Conservation (phyloP, 139 green algal genomes). For the Dunaliella primolecta region DNA sequence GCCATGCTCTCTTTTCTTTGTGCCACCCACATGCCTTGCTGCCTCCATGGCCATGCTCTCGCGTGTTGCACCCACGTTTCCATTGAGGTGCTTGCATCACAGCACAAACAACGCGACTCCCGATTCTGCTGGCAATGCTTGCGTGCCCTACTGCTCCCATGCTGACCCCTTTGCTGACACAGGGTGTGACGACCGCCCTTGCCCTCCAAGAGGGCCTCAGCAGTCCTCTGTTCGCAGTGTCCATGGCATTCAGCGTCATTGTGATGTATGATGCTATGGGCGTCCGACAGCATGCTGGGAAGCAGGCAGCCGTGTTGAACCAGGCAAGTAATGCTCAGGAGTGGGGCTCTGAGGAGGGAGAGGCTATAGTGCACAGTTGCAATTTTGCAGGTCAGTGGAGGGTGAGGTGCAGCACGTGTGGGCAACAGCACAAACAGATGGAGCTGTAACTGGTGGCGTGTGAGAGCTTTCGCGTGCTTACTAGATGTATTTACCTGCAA, state of each 20-base stretch:
- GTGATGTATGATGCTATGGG: constrained; percentile 99
- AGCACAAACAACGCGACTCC: too few relatives aligned
- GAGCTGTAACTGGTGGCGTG: neutral
- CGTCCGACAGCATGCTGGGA: constrained; percentile 88
- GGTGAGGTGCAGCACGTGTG: neutral
- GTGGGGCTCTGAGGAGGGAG: neutral
- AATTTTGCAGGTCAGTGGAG: neutral
- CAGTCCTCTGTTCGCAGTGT: constrained; percentile 82
- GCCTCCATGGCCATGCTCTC: too few relatives aligned
- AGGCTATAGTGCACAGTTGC: neutral
- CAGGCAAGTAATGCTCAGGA: constrained; percentile 61
- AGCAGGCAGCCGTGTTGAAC: constrained; percentile 95
- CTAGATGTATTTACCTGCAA: neutral
- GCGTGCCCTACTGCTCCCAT: too few relatives aligned
- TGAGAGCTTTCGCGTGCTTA: neutral
- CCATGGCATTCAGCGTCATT: constrained; percentile 87
- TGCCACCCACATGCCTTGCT: constrained; percentile 1
- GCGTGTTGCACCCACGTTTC: too few relatives aligned
- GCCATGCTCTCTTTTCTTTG: too few relatives aligned
- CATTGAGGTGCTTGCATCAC: neutral
- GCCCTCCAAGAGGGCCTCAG: constrained; percentile 80
- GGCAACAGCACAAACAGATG: neutral
- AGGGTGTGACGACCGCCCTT: constrained; percentile 87
- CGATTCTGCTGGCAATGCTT: too few relatives aligned
- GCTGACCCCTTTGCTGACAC: too few relatives aligned